A percentile compares a stretch with the other conserved stretches of the same genome.
Evolutionary conservation across 768 basidiomycete species (phyloP).

Genomic region (Suillus weaverae): DNA sequence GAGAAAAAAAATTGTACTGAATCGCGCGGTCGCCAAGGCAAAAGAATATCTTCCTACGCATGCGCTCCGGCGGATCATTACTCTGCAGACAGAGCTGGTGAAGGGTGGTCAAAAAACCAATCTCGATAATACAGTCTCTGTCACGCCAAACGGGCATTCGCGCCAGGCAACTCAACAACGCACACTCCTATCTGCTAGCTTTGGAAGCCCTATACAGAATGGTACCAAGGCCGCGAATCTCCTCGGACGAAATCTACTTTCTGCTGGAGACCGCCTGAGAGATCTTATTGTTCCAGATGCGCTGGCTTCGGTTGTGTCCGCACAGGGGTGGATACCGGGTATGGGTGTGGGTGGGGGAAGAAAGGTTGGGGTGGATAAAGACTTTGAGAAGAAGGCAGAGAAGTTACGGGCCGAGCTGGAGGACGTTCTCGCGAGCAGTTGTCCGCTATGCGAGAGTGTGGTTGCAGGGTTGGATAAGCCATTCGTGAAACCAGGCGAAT

Average conservation of each 20-base stretch:
- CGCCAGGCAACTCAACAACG: slow-evolving; percentile 57
- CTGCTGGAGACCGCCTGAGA: slow-evolving; percentile 85
- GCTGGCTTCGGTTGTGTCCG: slow-evolving; percentile 78
- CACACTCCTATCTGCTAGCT: slow-evolving; percentile 74
- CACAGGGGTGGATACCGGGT: slow-evolving; percentile 76
- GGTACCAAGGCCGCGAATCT: slow-evolving; percentile 65
- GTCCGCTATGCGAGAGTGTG: slow-evolving; percentile 92
- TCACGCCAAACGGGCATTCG: slow-evolving; percentile 33
- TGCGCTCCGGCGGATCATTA: slow-evolving; percentile 80
- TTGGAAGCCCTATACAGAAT: slow-evolving; percentile 59
- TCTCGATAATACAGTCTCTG: slow-evolving; percentile 34
- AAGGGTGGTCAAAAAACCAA: slow-evolving; percentile 42
- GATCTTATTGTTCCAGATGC: slow-evolving; percentile 95
- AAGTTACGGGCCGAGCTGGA: slow-evolving; percentile 83
- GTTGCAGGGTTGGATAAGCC: slow-evolving; percentile 83
- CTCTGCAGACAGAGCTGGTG: slow-evolving; percentile 82
- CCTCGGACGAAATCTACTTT: slow-evolving; percentile 77
- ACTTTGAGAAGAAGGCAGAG: slow-evolving; percentile 64
- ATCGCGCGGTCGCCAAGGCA: slow-evolving; percentile 51
- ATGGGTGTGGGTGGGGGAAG: slow-evolving; percentile 55
- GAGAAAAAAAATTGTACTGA: not conserved
- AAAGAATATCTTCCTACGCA: slow-evolving; percentile 88
- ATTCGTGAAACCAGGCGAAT: slow-evolving; percentile 79
- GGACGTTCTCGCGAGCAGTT: slow-evolving; percentile 82
- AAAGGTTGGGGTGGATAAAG: slow-evolving; percentile 43